These are phyloP conservation scores for Serpula lacrymans DNA, from an alignment of 768 basidiomycete genomes.

Conservation along the genomic window DNA sequence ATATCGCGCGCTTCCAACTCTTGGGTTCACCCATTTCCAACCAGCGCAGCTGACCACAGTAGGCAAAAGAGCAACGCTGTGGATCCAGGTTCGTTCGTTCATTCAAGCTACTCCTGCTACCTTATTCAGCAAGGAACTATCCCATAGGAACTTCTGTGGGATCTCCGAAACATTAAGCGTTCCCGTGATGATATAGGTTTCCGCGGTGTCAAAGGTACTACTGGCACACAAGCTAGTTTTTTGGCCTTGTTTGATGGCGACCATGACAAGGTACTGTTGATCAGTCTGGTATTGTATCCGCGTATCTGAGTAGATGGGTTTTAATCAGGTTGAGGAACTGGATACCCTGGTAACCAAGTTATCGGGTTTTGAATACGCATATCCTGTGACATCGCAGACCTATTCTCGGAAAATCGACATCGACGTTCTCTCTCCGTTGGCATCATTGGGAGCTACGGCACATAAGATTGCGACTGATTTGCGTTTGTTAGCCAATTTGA, in stretches of 20 bases:
- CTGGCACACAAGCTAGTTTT: constrained; percentile 97
- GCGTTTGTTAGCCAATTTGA: constrained; percentile 89
- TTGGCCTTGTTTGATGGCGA: constrained; percentile 91
- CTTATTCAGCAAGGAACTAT: constrained; percentile 1
- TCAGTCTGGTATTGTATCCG: not conserved
- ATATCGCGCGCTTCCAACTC: constrained; percentile 84
- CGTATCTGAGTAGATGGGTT: no score
- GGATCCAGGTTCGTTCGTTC: constrained; percentile 72
- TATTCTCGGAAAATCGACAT: constrained; percentile 98
- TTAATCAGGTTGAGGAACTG: constrained; percentile 72
- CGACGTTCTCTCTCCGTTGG: constrained; percentile 87
- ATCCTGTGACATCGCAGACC: constrained; percentile 97
- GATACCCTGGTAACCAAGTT: constrained; percentile 88
- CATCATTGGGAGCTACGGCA: constrained; percentile 89
- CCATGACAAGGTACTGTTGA: constrained; percentile 93
- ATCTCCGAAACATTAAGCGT: constrained; percentile 87
- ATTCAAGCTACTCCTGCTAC: not conserved
- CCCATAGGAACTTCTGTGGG: constrained; percentile 87
- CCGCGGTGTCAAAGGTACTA: constrained; percentile 99
- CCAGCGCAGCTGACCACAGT: constrained; percentile 98
- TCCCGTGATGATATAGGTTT: constrained; percentile 92
- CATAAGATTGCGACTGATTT: constrained; percentile 98
- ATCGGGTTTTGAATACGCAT: constrained; percentile 89
- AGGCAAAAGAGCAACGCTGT: constrained; percentile 92
- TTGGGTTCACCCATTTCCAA: constrained; percentile 99